A percentile compares a stretch with the other conserved stretches of the same genome.
Conservation (phyloP, 495 filamentous ascomycete genomes). For the Neurospora sp. region DNA sequence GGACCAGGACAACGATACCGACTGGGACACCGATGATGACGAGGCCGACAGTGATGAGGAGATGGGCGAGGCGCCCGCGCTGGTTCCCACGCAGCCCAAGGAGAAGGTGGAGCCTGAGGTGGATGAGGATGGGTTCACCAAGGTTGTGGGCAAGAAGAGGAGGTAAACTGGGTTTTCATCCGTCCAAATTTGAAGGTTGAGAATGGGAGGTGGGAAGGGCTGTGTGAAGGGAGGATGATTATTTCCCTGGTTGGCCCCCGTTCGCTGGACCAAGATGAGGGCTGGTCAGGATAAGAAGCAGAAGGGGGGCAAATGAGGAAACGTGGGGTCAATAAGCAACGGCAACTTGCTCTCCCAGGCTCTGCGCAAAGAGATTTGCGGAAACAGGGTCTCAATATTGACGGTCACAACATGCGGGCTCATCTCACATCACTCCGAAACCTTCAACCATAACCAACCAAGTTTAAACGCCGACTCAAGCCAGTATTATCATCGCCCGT, state of each 20-base stretch:
- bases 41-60: conserved; percentile 34
- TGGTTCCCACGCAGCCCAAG: conserved; percentile 43
- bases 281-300: not conserved
- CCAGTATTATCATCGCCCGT: not conserved
- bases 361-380: not conserved
- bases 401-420: not conserved
- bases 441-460: not conserved
- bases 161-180: conserved; percentile 16
- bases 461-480: conserved; percentile 1
- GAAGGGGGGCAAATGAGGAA: not conserved
- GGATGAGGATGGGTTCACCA: conserved; percentile 93
- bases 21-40: conserved; percentile 42
- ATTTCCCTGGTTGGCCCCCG: not conserved
- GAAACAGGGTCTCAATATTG: not conserved
- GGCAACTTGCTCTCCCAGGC: not conserved
- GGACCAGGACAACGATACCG: conserved; percentile 49
- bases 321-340: not conserved
- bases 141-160: conserved; percentile 67
- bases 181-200: not conserved
- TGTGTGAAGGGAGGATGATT: not conserved
- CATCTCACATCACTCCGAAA: not conserved
- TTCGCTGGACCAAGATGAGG: not conserved
- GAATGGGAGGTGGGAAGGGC: not conserved
- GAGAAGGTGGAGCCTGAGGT: conserved; percentile 65
- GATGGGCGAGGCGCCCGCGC: conserved; percentile 62